Conservation (phyloP, 495 filamentous ascomycete species). For the Tuber aestivum region DNA sequence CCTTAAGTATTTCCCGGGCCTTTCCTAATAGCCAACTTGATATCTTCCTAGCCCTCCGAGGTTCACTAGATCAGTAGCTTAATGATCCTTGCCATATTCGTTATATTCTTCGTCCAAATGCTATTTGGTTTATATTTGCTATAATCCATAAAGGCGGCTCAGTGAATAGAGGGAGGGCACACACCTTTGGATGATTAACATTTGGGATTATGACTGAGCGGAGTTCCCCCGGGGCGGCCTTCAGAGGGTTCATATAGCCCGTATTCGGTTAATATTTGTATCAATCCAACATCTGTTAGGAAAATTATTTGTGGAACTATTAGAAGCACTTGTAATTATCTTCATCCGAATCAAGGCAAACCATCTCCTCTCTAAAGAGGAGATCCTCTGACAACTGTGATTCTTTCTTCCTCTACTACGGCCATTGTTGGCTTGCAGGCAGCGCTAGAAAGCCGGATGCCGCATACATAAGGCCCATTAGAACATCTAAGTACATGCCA, state of each 20-base stretch:
- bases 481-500: slow-evolving; percentile 54
- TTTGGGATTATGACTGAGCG: slow-evolving; percentile 90
- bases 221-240: slow-evolving; percentile 86
- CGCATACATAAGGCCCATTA: slow-evolving; percentile 82
- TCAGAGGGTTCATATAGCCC: slow-evolving; percentile 65
- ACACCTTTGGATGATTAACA: slow-evolving; percentile 79
- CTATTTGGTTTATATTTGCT: slow-evolving; percentile 40
- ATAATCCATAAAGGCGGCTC: neutral
- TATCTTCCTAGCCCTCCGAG: neutral
- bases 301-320: neutral
- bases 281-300: slow-evolving; percentile 9
- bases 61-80: neutral
- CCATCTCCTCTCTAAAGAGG: slow-evolving; percentile 74
- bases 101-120: slow-evolving; percentile 87
- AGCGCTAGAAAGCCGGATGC: slow-evolving; percentile 61
- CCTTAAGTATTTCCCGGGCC: neutral
- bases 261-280: slow-evolving; percentile 79
- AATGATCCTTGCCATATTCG: slow-evolving; percentile 88
- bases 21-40: neutral
- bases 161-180: neutral
- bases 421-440: slow-evolving; percentile 75
- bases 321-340: slow-evolving; percentile 58
- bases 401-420: slow-evolving; percentile 61
- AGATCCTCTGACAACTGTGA: slow-evolving; percentile 62
- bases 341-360: slow-evolving; percentile 44